Conservation (phyloP, 169 alveolate genomes). For the Theileria annulata region DNA sequence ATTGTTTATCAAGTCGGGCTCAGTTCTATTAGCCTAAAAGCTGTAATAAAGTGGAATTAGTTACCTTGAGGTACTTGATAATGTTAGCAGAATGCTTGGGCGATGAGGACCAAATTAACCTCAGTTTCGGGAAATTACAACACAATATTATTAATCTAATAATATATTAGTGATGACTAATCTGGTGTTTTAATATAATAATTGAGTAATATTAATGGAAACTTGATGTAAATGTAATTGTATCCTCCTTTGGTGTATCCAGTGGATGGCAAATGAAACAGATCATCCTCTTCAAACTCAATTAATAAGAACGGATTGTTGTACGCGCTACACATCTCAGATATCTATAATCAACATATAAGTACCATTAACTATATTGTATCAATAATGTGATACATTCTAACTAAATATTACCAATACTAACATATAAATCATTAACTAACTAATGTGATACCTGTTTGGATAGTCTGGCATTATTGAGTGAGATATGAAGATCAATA, state of each 20-base stretch:
- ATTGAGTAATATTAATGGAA: not conserved
- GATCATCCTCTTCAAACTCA: conserved; percentile 61
- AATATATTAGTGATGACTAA: not conserved
- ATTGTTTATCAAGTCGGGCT: conserved; percentile 47
- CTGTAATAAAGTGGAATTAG: not conserved
- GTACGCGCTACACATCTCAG: conserved; percentile 63
- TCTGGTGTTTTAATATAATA: not conserved
- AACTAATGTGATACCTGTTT: conserved; percentile 72
- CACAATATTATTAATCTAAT: conserved; percentile 39
- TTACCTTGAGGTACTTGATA: conserved; percentile 30
- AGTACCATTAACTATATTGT: not conserved
- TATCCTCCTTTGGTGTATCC: conserved; percentile 27
- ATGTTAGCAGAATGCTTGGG: conserved; percentile 56
- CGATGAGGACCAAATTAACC: conserved; percentile 62
- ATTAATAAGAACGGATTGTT: conserved; percentile 51
- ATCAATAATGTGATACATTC: not conserved
- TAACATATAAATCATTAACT: not conserved
- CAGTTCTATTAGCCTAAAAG: conserved; percentile 39
- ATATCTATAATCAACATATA: conserved; percentile 17
- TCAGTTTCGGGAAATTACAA: conserved; percentile 60
- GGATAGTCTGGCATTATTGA: conserved; percentile 75
- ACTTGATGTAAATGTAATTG: conserved; percentile 52
- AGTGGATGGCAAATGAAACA: conserved; percentile 58
- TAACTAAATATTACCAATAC: not conserved
- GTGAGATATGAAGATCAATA: conserved; percentile 71